phyloP scores from a whole-genome alignment of 2,329 filamentous ascomycete genomes.

The Parafenestella ontariensis region DNA sequence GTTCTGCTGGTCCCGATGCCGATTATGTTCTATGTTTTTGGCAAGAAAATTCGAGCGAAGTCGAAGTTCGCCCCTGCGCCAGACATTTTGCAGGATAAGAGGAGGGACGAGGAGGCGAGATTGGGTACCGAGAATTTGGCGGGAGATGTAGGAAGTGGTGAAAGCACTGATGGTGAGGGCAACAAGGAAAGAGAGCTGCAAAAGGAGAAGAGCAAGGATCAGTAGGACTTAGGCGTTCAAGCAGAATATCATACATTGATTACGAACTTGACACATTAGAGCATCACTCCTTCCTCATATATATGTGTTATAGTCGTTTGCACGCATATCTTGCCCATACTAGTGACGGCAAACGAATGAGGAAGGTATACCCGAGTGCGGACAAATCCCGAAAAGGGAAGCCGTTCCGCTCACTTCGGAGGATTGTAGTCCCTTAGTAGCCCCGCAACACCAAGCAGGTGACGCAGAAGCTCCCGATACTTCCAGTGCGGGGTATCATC shows the following conservation, averaged over 20 bases:
- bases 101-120: conserved; percentile 43
- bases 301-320: no score
- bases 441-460: conserved; percentile 30
- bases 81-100: conserved; percentile 47
- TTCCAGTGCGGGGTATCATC: conserved; percentile 8
- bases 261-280: background rate
- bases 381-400: conserved; percentile 5
- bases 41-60: conserved; percentile 53
- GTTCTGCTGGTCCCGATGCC: conserved; percentile 53
- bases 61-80: conserved; percentile 53
- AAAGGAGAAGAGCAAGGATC: conserved; percentile 22
- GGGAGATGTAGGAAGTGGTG: conserved; percentile 12
- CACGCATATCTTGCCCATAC: no score
- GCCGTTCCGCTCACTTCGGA: conserved; percentile 17
- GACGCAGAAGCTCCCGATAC: conserved; percentile 14
- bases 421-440: conserved; percentile 24
- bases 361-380: conserved; percentile 23
- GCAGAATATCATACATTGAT: background rate
- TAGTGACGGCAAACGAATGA: background rate
- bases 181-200: conserved; percentile 5
- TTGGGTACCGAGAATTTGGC: conserved; percentile 8
- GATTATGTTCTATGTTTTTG: conserved; percentile 53
- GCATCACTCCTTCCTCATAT: no score
- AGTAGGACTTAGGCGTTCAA: conserved; percentile 1
- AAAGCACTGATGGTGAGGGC: conserved; percentile 7